Percentiles rank a stretch among this genome's conserved stretches.
Evolutionary conservation across 441 rosid species (phyloP).

Genomic region (Bocquillonia castaneifolia): DNA sequence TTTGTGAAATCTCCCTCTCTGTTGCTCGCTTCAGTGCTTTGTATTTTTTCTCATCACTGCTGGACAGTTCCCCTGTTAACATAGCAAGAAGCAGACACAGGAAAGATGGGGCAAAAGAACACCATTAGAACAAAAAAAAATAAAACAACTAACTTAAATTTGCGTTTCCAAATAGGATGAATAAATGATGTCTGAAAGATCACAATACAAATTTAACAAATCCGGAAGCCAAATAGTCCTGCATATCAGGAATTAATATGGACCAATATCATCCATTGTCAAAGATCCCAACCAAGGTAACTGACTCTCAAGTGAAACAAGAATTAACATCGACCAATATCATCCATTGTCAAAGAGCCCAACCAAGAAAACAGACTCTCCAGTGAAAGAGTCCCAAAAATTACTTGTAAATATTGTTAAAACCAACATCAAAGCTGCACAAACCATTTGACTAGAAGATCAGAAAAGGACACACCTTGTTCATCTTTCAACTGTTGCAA

Average conservation of each 20-base stretch:
- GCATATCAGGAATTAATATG: neutral
- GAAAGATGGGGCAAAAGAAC: neutral
- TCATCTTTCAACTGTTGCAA: constrained; percentile 97
- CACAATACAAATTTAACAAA: neutral
- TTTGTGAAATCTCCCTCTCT: constrained; percentile 96
- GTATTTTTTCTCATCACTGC: constrained; percentile 98
- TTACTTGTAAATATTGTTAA: neutral
- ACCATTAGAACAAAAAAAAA: neutral
- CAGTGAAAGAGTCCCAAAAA: neutral
- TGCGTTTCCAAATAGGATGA: neutral
- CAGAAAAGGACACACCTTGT: constrained; percentile 55
- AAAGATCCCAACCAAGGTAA: neutral
- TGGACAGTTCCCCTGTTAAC: constrained; percentile 84
- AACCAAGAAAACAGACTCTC: neutral
- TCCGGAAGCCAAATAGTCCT: neutral
- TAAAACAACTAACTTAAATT: neutral
- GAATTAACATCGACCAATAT: neutral
- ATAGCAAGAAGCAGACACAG: constrained; percentile 1
- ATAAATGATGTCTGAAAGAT: neutral
- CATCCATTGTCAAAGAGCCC: neutral
- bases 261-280: neutral
- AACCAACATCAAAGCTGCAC: neutral
- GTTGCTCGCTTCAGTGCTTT: constrained; percentile 92
- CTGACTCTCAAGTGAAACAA: neutral
- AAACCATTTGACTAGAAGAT: neutral